A percentile compares a stretch with the other conserved stretches of the same genome.
phyloP scores from a whole-genome alignment of 805 yeast species.

The Starmerella geochares region DNA sequence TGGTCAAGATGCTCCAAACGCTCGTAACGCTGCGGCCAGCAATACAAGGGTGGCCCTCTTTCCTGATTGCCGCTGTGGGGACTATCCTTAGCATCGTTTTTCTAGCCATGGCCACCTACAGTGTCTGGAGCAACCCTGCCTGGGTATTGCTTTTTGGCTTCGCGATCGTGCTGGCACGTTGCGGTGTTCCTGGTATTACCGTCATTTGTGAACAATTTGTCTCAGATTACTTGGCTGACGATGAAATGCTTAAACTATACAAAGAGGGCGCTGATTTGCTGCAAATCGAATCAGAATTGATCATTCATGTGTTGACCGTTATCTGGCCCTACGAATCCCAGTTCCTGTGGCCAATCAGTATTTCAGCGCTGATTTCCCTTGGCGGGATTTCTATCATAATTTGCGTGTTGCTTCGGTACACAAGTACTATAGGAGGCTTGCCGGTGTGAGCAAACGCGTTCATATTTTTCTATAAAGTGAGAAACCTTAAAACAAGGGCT shows the following conservation, averaged over 20 bases:
- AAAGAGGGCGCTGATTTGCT: constrained; percentile 17
- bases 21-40: constrained; percentile 17
- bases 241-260: constrained; percentile 19
- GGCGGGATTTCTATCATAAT: constrained; percentile 14
- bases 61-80: constrained; percentile 9
- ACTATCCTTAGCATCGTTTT: not conserved
- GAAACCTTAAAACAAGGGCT: too few species aligned
- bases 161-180: constrained; percentile 18
- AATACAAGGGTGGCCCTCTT: constrained; percentile 5
- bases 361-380: constrained; percentile 15
- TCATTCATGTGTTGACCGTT: constrained; percentile 15
- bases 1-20: constrained; percentile 20
- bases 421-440: not conserved
- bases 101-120: not conserved
- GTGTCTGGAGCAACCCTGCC: too few species aligned
- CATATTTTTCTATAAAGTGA: too few species aligned
- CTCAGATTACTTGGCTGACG: constrained; percentile 19
- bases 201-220: constrained; percentile 15
- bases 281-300: constrained; percentile 14
- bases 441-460: too few species aligned
- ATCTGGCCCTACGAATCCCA: constrained; percentile 14
- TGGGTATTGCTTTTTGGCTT: constrained; percentile 13
- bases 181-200: constrained; percentile 20
- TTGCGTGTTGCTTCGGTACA: not conserved
- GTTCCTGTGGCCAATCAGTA: constrained; percentile 16